phyloP scores from a whole-genome alignment of 306 rosid species.

The Glycine soja region DNA sequence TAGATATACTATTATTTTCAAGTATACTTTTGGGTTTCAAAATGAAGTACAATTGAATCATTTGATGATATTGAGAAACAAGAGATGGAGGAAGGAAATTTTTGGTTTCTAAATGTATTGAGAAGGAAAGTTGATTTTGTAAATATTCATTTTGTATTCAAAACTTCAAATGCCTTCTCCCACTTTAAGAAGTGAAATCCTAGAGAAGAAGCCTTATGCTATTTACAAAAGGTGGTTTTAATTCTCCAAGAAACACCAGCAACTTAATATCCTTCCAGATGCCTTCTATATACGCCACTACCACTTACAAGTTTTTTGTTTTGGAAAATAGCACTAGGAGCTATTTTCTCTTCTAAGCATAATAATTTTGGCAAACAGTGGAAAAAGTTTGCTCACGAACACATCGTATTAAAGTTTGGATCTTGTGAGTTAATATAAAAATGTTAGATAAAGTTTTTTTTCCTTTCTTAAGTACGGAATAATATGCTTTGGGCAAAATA shows the following conservation, averaged over 20 bases:
- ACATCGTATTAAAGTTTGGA: background rate
- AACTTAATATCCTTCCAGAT: constrained; percentile 1
- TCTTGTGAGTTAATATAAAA: background rate
- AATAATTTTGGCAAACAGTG: background rate
- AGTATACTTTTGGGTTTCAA: constrained; percentile 52
- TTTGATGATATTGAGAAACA: constrained; percentile 91
- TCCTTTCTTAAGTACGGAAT: background rate
- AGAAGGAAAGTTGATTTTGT: background rate
- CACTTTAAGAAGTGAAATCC: background rate
- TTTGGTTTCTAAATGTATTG: background rate
- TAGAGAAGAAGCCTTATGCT: background rate
- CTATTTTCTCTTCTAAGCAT: background rate
- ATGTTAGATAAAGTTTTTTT: too few relatives aligned
- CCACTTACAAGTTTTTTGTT: background rate
- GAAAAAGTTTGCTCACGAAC: background rate
- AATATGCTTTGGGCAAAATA: background rate
- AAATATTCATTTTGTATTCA: background rate
- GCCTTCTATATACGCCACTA: background rate
- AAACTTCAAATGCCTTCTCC: background rate
- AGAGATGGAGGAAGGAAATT: constrained; percentile 83
- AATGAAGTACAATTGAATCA: constrained; percentile 92
- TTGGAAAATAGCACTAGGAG: too few relatives aligned
- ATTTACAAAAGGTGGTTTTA: background rate
- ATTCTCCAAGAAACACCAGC: background rate
- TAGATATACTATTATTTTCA: constrained; percentile 27